These are phyloP conservation scores for Byssochlamys sp. DNA, from an alignment of 2,329 filamentous ascomycete species.

Conservation along the genomic window DNA sequence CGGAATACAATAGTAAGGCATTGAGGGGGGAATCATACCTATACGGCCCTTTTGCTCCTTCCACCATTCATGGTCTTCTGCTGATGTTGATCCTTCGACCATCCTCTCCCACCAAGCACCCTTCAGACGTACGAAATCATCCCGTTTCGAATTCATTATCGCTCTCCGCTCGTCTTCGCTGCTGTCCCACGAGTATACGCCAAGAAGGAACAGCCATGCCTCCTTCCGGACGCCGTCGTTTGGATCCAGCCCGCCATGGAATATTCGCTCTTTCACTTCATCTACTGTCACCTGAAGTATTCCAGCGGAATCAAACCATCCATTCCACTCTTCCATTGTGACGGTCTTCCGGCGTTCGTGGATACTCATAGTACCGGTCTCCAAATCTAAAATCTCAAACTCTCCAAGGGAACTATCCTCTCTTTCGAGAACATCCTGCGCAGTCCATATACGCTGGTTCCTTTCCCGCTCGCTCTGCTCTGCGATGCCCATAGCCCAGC, in stretches of 20 bases:
- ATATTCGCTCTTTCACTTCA: slow-evolving; percentile 94
- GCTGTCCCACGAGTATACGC: slow-evolving; percentile 88
- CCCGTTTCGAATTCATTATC: slow-evolving; percentile 71
- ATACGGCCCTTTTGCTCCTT: slow-evolving; percentile 86
- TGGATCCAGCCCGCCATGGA: slow-evolving; percentile 80
- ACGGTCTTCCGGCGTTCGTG: slow-evolving; percentile 69
- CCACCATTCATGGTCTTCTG: slow-evolving; percentile 89
- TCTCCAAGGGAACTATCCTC: slow-evolving; percentile 92
- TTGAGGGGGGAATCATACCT: slow-evolving; percentile 51
- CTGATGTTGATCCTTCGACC: slow-evolving; percentile 67
- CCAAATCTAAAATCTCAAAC: slow-evolving; percentile 82
- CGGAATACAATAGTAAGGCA: background rate
- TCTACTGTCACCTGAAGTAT: slow-evolving; percentile 69
- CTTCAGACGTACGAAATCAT: slow-evolving; percentile 90
- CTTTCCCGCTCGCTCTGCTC: slow-evolving; percentile 88
- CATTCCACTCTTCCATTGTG: slow-evolving; percentile 77
- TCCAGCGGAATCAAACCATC: slow-evolving; percentile 72
- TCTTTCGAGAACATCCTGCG: slow-evolving; percentile 80
- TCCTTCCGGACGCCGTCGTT: slow-evolving; percentile 92
- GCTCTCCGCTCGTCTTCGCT: slow-evolving; percentile 74
- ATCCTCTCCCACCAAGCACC: slow-evolving; percentile 93
- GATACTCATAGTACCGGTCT: slow-evolving; percentile 61
- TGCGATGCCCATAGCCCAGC: slow-evolving; percentile 97
- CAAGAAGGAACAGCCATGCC: slow-evolving; percentile 88
- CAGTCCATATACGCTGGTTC: slow-evolving; percentile 83